Evolutionary conservation across 306 rosid species (phyloP).

Genomic region (Cyclanthera cordifolia): DNA sequence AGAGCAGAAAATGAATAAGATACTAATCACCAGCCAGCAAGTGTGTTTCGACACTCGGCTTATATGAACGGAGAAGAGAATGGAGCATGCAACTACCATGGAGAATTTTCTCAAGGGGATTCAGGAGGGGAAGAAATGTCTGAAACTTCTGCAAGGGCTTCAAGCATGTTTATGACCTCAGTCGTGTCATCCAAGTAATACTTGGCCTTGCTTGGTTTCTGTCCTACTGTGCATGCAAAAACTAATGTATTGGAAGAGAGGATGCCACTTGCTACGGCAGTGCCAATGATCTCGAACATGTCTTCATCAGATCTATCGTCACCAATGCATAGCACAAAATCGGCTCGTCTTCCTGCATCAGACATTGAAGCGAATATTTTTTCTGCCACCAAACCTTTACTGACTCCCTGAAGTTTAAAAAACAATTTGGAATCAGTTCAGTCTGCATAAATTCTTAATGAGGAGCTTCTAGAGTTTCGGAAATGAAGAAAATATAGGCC

Average conservation of each 20-base stretch:
- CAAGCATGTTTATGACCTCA: constrained; percentile 46
- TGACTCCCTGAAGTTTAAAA: constrained; percentile 37
- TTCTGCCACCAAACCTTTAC: constrained; percentile 57
- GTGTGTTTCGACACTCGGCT: no score
- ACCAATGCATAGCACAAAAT: constrained; percentile 51
- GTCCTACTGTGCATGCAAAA: constrained; percentile 64
- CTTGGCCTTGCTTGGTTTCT: constrained; percentile 65
- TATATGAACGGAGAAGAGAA: no score
- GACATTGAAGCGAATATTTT: constrained; percentile 42
- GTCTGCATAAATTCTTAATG: not conserved
- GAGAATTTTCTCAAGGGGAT: constrained; percentile 12
- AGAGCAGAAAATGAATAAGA: constrained; percentile 11
- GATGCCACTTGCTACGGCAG: constrained; percentile 22
- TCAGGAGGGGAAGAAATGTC: constrained; percentile 25
- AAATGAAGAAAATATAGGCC: not conserved
- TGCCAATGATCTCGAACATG: constrained; percentile 51
- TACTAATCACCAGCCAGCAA: constrained; percentile 4
- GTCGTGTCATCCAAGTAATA: constrained; percentile 54
- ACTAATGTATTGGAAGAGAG: constrained; percentile 31
- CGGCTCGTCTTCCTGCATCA: constrained; percentile 35
- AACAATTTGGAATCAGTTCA: not conserved
- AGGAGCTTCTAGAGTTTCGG: not conserved
- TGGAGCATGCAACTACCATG: not conserved
- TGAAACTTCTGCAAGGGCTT: constrained; percentile 44
- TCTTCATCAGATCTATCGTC: constrained; percentile 68